Evolutionary conservation across 192 early-diverging fungal genomes (phyloP), one percentile per base, ranked within the genome.

Genomic region (Radiomyces spectabilis): DNA sequence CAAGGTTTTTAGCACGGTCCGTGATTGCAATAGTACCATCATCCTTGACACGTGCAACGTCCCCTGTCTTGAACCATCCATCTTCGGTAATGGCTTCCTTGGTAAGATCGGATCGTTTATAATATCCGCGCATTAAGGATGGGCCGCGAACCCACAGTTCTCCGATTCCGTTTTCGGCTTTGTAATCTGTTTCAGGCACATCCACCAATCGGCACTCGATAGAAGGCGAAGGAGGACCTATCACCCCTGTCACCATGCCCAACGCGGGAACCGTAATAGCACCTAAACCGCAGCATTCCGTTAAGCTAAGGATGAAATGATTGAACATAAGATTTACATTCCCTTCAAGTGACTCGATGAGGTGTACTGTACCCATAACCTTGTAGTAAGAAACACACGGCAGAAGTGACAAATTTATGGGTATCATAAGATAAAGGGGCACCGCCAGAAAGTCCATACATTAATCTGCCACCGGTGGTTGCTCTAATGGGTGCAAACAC

Each of bases 1-100:
- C 80, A 22, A 92, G 46, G 59, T 90, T 90, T 76, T 92, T 92
- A 59, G 82, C 75, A 35, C 89, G 74, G 59, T 92, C 91, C 49
- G 85, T 89, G 63, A 93, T 87, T 26, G 72, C 60, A 24, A 93
- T 53, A 7, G 76, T 63, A 1, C 78, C 78, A 42, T 77, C 66
- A 3, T 47, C 37, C 25, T 73, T 64, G 50, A 72, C 31, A 5
- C 42, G 41, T 10, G 64, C 72, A 22, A 75, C 45, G 32, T 81
- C 79, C 18, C 75, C 74, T n/a, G 72, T 68, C 43, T 73, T 69
- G 57, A 79, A 76, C 79, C 79, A 81, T 18, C 79, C 79, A 31
- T 79, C 75, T 0, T 66, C 50, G n/a, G 75, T 76, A 3, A 81
- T 24, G 0, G 73, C 66, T 24, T 74, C 66, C 7, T 65, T 43